Base-by-base conservation (phyloP, 768 basidiomycete genomes). In the Naganishia antarctica region DNA sequence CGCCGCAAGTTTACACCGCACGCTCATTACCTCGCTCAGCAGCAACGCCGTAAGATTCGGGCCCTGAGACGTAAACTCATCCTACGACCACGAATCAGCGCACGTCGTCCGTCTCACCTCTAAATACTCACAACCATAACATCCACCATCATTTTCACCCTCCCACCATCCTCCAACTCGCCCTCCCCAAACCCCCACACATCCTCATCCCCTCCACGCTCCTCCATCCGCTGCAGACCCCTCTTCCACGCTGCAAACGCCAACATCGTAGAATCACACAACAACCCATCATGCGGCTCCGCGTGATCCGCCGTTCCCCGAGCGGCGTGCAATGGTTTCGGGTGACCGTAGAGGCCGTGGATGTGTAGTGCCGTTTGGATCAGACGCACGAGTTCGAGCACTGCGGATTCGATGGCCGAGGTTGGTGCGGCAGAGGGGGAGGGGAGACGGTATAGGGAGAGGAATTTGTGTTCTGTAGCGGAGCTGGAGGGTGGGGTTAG, bases 381-480 rank as follows among this genome's bases (percentile, higher is more conserved):
- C 4, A 63, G 62, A 7, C 37, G 31, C 1, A 51, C 62, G 12
- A 63, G 41, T 37, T 63, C 62, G 13, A 63, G 48, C 1, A 63
- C 62, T 31, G 50, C 32, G 16, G 31, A 23, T 13, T 41, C 12
- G 26, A 63, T 40, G 31, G 44, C 37, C 6, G 26, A 43, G 12
- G n/a, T 25, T 7, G 59, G 13, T 40, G 21, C 21, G 15, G 53
- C 28, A 41, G 43, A 21, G 0, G 46, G 41, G 7, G 41, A 25
- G 13, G 57, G 65, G 25, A 66, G 43, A 1, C 51, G 49, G 45
- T 66, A 66, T 12, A 57, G 50, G 7, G 60, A n/a, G 31, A 31
- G 44, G 51, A 66, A 53, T 41, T 66, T 66, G 65, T 53, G 61
- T 32, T 61, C 26, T 11, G 62, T 63, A 2, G 62, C 62, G 6